Evolutionary conservation across 2,329 filamentous ascomycete species (phyloP).

Genomic region (Epichloe gansuensis): DNA sequence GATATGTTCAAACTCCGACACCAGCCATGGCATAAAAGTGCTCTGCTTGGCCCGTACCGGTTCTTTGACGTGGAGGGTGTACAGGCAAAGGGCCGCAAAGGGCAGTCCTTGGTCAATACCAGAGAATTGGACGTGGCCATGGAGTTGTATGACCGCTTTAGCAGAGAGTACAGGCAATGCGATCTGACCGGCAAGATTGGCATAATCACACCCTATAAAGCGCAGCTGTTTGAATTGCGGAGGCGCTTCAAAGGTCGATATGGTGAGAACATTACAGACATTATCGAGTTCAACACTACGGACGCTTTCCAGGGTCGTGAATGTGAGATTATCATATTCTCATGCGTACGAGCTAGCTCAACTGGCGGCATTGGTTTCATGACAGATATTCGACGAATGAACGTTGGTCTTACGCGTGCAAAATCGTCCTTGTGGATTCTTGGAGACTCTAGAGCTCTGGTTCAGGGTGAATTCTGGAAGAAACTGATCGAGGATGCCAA

Average conservation of each 20-base stretch:
- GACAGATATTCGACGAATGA: constrained; percentile 97
- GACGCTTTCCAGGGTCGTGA: constrained; percentile 96
- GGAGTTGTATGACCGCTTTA: constrained; percentile 69
- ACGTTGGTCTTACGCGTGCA: constrained; percentile 91
- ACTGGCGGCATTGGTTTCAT: constrained; percentile 96
- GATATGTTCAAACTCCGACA: constrained; percentile 66
- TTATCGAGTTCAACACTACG: constrained; percentile 95
- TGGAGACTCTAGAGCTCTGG: constrained; percentile 75
- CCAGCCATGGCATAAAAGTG: constrained; percentile 74
- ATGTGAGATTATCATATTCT: constrained; percentile 97
- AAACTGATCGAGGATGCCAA: constrained; percentile 74
- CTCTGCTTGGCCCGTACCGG: constrained; percentile 77
- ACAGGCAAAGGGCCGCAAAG: constrained; percentile 66
- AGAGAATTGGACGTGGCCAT: constrained; percentile 80
- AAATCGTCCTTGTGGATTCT: constrained; percentile 96
- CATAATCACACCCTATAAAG: constrained; percentile 97
- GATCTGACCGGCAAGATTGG: constrained; percentile 77
- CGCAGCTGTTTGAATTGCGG: constrained; percentile 72
- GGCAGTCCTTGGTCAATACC: constrained; percentile 81
- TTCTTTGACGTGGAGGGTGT: constrained; percentile 94
- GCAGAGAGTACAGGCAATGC: constrained; percentile 53
- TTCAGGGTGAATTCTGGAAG: constrained; percentile 83
- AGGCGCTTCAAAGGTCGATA: constrained; percentile 59
- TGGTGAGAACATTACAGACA: constrained; percentile 60
- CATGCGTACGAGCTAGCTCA: constrained; percentile 87